Evolutionary conservation across 257 asterid genomes (phyloP).

Genomic region (Solanum microdontum): DNA sequence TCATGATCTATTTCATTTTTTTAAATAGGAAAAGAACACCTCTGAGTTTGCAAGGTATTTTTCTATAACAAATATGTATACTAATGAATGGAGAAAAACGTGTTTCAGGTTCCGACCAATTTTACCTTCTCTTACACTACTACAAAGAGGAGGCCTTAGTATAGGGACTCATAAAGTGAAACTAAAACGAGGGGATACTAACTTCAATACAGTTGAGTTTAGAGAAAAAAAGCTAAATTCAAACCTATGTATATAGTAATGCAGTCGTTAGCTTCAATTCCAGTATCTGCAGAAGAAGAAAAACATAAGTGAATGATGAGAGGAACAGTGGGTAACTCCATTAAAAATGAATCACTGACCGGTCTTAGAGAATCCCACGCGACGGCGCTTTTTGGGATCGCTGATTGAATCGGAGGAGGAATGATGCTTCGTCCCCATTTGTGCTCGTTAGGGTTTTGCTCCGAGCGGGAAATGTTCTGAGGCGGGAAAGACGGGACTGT

Average conservation of each 20-base stretch:
- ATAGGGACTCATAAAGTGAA: neutral
- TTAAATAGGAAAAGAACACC: neutral
- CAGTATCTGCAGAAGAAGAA: slow-evolving; percentile 47
- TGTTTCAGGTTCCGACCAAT: neutral
- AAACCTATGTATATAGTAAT: slow-evolving; percentile 63
- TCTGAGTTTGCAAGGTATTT: too few species aligned
- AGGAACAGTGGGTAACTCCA: neutral
- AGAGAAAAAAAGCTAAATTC: neutral
- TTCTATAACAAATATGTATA: too few species aligned
- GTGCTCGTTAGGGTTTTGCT: slow-evolving; percentile 54
- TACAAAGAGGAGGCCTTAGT: neutral
- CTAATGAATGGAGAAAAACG: too few species aligned
- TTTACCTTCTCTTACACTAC: neutral
- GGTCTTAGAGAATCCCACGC: slow-evolving; percentile 42
- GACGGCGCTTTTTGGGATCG: slow-evolving; percentile 57
- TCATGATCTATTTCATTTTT: neutral
- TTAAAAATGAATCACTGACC: slow-evolving; percentile 30
- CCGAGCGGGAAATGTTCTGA: slow-evolving; percentile 57
- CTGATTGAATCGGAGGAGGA: slow-evolving; percentile 42
- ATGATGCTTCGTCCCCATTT: slow-evolving; percentile 84
- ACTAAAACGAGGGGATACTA: neutral
- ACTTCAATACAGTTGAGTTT: neutral
- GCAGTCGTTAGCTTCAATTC: slow-evolving; percentile 67
- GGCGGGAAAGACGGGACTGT: slow-evolving; percentile 58
- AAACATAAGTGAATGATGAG: neutral